phyloP scores from a whole-genome alignment of 768 basidiomycete genomes.

The Naematelia encephala region DNA sequence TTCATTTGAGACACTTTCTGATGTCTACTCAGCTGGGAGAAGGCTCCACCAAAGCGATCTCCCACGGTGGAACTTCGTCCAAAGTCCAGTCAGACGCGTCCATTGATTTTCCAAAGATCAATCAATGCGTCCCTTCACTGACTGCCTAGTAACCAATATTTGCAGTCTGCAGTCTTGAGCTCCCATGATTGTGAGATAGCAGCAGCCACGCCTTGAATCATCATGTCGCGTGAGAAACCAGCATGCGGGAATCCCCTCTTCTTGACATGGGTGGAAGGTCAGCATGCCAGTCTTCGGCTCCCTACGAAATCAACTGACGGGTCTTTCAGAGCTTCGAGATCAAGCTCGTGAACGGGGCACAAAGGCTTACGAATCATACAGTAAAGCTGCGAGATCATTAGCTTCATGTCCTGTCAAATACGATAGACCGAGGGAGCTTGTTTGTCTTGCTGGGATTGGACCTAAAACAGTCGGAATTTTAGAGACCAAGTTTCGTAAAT shows the following conservation, averaged over 20 bases:
- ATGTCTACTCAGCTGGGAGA: neutral
- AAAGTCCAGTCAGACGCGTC: neutral
- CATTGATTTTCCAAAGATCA: neutral
- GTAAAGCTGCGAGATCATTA: constrained; percentile 40
- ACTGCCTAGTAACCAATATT: neutral
- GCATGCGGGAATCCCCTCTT: constrained; percentile 47
- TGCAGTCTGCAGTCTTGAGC: neutral
- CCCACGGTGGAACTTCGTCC: neutral
- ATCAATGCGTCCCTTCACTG: neutral
- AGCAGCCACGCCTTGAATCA: neutral
- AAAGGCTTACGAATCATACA: constrained; percentile 40
- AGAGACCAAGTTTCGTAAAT: constrained; percentile 35
- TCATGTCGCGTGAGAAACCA: constrained; percentile 2
- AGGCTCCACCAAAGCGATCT: neutral
- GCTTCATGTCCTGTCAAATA: constrained; percentile 41
- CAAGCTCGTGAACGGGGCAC: constrained; percentile 31
- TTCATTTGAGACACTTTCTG: neutral
- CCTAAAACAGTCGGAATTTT: constrained; percentile 36
- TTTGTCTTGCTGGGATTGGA: constrained; percentile 39
- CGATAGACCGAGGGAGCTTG: constrained; percentile 35
- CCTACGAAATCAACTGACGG: neutral
- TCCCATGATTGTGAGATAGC: neutral
- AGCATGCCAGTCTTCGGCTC: constrained; percentile 1
- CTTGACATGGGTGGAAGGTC: constrained; percentile 45
- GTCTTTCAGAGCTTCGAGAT: constrained; percentile 32